A percentile compares a stretch with the other conserved stretches of the same genome.
These are phyloP conservation scores for Strobilomyces confusus DNA, from an alignment of 768 basidiomycete species.

Conservation along the genomic window DNA sequence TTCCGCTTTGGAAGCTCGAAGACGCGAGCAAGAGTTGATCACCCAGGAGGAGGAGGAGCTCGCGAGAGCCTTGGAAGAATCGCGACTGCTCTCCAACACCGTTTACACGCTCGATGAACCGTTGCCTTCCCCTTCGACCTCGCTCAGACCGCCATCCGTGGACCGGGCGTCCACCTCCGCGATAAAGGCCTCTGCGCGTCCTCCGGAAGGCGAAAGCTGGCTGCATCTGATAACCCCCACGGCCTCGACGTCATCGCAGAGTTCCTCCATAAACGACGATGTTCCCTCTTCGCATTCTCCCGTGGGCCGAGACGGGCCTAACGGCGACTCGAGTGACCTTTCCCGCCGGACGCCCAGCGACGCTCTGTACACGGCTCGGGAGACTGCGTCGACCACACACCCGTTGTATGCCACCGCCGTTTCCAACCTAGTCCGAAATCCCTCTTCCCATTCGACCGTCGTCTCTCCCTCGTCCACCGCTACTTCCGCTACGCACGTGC, in stretches of 20 bases:
- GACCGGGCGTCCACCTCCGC: conserved; percentile 19
- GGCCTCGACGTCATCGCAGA: conserved; percentile 18
- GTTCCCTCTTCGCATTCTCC: conserved; percentile 23
- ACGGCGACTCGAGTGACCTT: conserved; percentile 4
- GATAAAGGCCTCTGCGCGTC: conserved; percentile 11
- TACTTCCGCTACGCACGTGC: conserved; percentile 3
- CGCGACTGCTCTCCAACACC: conserved; percentile 28
- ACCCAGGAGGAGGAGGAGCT: conserved; percentile 62
- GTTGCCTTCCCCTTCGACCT: conserved; percentile 4
- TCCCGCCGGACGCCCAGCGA: conserved; percentile 4
- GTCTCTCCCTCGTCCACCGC: conserved; percentile 4
- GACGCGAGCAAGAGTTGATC: conserved; percentile 23
- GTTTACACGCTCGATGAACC: conserved; percentile 10
- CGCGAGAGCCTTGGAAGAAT: conserved; percentile 57
- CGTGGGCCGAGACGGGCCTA: conserved; percentile 13
- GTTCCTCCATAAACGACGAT: conserved; percentile 21
- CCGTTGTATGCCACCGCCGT: conserved; percentile 26
- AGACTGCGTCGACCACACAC: conserved; percentile 11
- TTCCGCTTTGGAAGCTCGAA: conserved; percentile 36
- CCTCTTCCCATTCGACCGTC: conserved; percentile 11
- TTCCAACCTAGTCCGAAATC: conserved; percentile 17
- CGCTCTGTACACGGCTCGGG: conserved; percentile 1
- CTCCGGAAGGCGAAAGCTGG: conserved; percentile 31
- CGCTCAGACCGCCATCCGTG: conserved; percentile 4
- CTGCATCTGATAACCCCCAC: conserved; percentile 28